These are phyloP conservation scores for Saccharomycopsis microspora DNA, from an alignment of 805 yeast species.

Conservation along the genomic window DNA sequence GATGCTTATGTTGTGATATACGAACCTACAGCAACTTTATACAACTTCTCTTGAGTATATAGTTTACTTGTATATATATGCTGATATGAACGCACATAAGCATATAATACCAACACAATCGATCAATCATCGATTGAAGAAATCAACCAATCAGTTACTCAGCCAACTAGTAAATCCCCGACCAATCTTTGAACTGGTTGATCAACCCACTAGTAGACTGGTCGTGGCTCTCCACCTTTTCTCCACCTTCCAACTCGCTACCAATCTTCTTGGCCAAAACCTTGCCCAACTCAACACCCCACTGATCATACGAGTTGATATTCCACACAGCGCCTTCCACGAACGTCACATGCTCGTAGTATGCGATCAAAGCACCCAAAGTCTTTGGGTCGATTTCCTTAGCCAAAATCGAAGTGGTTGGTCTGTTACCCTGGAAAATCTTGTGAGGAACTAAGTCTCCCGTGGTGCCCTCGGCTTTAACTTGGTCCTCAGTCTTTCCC, in stretches of 20 bases:
- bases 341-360: slow-evolving; percentile 95
- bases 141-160: too few relatives aligned
- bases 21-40: too few relatives aligned
- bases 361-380: slow-evolving; percentile 91
- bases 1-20: too few relatives aligned
- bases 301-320: slow-evolving; percentile 98
- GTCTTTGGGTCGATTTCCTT: slow-evolving; percentile 96
- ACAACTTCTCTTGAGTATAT: too few relatives aligned
- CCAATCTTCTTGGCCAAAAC: slow-evolving; percentile 94
- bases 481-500: slow-evolving; percentile 80
- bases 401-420: slow-evolving; percentile 93
- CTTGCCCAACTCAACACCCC: slow-evolving; percentile 99
- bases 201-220: slow-evolving; percentile 86
- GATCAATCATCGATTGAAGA: too few relatives aligned
- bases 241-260: slow-evolving; percentile 62
- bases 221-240: slow-evolving; percentile 61
- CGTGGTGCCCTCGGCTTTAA: slow-evolving; percentile 80
- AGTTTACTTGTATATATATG: too few relatives aligned
- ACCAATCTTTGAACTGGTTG: slow-evolving; percentile 92
- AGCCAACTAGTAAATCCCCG: slow-evolving; percentile 19
- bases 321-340: slow-evolving; percentile 99
- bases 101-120: too few relatives aligned
- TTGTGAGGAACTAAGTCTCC: slow-evolving; percentile 89
- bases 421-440: slow-evolving; percentile 96
- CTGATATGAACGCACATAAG: too few relatives aligned